Conservation (phyloP, 2,329 filamentous ascomycete genomes). For the Penicillium digitatum region DNA sequence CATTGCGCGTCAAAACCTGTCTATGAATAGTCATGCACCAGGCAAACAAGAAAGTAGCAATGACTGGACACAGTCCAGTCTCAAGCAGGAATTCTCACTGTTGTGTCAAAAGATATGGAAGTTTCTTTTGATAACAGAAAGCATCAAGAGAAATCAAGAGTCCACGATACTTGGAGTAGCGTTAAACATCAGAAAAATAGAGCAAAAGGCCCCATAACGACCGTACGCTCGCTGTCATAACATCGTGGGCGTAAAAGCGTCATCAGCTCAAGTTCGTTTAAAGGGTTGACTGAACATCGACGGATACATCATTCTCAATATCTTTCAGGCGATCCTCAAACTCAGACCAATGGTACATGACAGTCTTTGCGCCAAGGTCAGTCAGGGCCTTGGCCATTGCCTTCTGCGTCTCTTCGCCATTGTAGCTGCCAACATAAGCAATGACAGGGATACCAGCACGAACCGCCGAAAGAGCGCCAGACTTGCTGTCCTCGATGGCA, state of each 20-base stretch:
- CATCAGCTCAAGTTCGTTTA: conserved; percentile 3
- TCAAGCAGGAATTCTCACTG: neutral
- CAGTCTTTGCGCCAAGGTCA: conserved; percentile 58
- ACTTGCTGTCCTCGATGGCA: conserved; percentile 85
- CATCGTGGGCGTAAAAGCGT: conserved; percentile 21
- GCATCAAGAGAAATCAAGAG: neutral
- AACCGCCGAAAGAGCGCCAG: conserved; percentile 71
- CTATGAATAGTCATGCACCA: conserved; percentile 15
- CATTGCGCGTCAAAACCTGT: conserved; percentile 11
- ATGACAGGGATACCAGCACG: conserved; percentile 76
- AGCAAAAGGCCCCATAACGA: conserved; percentile 23
- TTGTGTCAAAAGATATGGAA: neutral
- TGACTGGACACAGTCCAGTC: neutral
- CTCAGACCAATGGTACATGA: conserved; percentile 54
- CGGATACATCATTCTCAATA: conserved; percentile 34
- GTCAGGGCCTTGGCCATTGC: conserved; percentile 62
- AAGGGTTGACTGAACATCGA: conserved; percentile 18
- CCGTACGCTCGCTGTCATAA: conserved; percentile 35
- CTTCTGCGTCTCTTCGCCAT: conserved; percentile 54
- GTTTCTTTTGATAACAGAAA: neutral
- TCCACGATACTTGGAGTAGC: neutral
- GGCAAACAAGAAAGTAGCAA: neutral
- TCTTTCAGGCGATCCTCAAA: conserved; percentile 43
- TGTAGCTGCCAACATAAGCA: conserved; percentile 80
- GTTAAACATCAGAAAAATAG: neutral